phyloP scores from a whole-genome alignment of 148 eudicot genomes.

The Amaranthus palmeri region DNA sequence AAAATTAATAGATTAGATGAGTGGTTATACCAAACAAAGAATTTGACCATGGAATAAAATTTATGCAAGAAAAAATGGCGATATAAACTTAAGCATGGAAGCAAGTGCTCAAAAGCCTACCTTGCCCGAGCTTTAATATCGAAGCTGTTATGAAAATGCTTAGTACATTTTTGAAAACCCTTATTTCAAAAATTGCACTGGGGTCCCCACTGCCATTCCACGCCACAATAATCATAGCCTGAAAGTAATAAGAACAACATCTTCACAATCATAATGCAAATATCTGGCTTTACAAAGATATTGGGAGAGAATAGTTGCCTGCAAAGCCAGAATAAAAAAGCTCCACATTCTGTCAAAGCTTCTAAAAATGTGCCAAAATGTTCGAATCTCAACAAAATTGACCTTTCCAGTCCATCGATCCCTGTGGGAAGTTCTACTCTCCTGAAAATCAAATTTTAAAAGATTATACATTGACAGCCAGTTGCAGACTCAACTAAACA shows the following conservation, averaged over 20 bases:
- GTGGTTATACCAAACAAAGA: no score
- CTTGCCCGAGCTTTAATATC: constrained; percentile 84
- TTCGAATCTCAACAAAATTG: constrained; percentile 91
- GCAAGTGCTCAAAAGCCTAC: constrained; percentile 30
- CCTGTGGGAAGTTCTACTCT: constrained; percentile 39
- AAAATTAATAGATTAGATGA: neutral
- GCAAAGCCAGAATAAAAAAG: constrained; percentile 83
- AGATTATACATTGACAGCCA: neutral
- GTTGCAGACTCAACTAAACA: neutral
- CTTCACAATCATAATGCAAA: neutral
- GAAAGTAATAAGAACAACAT: constrained; percentile 9
- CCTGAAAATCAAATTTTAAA: constrained; percentile 38
- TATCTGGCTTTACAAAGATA: neutral
- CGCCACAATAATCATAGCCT: constrained; percentile 99
- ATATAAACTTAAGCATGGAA: neutral
- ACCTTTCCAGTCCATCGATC: constrained; percentile 94
- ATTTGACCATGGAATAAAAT: neutral
- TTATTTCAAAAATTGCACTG: constrained; percentile 50
- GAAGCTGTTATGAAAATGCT: constrained; percentile 96
- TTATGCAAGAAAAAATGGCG: neutral
- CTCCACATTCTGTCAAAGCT: constrained; percentile 99
- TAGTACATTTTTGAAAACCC: constrained; percentile 77
- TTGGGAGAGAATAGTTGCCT: constrained; percentile 40
- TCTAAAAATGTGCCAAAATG: constrained; percentile 92
- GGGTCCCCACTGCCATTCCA: constrained; percentile 88